phyloP scores from a whole-genome alignment of 2,329 filamentous ascomycete species.

The Orbilia blumenaviensis region DNA sequence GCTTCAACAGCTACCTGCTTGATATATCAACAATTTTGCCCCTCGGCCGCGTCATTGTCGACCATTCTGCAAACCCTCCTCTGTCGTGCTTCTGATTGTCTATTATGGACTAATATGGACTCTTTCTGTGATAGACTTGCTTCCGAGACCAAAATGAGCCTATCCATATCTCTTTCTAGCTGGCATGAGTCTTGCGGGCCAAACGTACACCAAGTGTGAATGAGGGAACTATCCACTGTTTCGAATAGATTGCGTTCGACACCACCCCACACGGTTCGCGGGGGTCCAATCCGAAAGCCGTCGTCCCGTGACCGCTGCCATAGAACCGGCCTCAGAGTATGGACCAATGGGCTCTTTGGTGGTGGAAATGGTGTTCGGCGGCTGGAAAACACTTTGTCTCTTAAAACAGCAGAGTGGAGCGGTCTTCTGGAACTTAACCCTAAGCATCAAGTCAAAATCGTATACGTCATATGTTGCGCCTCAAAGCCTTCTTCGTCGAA shows the following conservation, averaged over 20 bases:
- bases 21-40: constrained; percentile 37
- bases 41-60: constrained; percentile 36
- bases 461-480: constrained; percentile 41
- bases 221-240: constrained; percentile 23
- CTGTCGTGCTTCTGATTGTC: constrained; percentile 30
- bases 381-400: constrained; percentile 52
- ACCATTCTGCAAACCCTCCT: constrained; percentile 32
- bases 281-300: constrained; percentile 43
- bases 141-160: constrained; percentile 28
- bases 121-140: constrained; percentile 35
- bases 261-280: constrained; percentile 49
- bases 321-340: constrained; percentile 48
- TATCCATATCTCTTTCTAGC: constrained; percentile 25
- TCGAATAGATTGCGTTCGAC: constrained; percentile 34
- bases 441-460: constrained; percentile 46
- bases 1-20: constrained; percentile 45
- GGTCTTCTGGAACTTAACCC: constrained; percentile 53
- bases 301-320: constrained; percentile 22
- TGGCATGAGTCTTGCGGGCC: constrained; percentile 29
- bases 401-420: constrained; percentile 44
- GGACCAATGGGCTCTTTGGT: constrained; percentile 45
- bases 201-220: constrained; percentile 44
- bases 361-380: constrained; percentile 15
- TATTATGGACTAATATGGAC: constrained; percentile 44
- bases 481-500: constrained; percentile 38